phyloP scores from a whole-genome alignment of 2,329 filamentous ascomycete genomes.

The Zopfia rhizophila region DNA sequence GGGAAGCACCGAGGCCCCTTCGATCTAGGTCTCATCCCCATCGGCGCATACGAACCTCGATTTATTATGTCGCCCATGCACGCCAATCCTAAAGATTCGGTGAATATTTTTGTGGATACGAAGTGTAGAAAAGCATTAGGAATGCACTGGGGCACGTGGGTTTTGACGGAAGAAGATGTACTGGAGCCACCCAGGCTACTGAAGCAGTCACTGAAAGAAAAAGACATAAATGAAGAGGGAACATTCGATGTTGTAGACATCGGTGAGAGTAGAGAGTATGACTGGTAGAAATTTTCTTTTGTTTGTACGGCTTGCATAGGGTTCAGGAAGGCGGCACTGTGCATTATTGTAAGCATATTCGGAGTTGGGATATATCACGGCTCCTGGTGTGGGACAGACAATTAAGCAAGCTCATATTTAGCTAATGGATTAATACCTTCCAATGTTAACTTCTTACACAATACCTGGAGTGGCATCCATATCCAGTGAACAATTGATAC shows the following conservation, averaged over 20 bases:
- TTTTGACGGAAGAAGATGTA: constrained; percentile 84
- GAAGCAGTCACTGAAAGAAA: constrained; percentile 74
- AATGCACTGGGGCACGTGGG: constrained; percentile 93
- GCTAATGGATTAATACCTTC: too few relatives aligned
- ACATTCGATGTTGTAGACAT: constrained; percentile 87
- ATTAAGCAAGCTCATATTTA: too few relatives aligned
- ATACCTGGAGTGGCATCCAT: too few relatives aligned
- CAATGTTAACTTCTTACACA: too few relatives aligned
- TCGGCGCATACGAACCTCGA: constrained; percentile 85
- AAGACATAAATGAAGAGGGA: constrained; percentile 82
- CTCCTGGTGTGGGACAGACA: too few relatives aligned
- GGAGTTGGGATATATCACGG: too few relatives aligned
- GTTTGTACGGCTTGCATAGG: too few relatives aligned
- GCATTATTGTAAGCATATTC: too few relatives aligned
- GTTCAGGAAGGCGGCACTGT: too few relatives aligned
- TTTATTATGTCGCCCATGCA: constrained; percentile 83
- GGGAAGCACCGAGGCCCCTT: constrained; percentile 84
- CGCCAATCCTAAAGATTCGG: constrained; percentile 84
- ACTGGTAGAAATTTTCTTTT: constrained; percentile 20
- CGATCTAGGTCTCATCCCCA: constrained; percentile 90
- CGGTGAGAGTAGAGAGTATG: constrained; percentile 78
- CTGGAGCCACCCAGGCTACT: constrained; percentile 81
- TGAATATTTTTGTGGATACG: constrained; percentile 90
- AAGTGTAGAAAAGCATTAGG: constrained; percentile 80
- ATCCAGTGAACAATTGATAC: too few relatives aligned